Evolutionary conservation across 2,329 filamentous ascomycete species (phyloP).

Genomic region (Berkeleyomyces basicola): DNA sequence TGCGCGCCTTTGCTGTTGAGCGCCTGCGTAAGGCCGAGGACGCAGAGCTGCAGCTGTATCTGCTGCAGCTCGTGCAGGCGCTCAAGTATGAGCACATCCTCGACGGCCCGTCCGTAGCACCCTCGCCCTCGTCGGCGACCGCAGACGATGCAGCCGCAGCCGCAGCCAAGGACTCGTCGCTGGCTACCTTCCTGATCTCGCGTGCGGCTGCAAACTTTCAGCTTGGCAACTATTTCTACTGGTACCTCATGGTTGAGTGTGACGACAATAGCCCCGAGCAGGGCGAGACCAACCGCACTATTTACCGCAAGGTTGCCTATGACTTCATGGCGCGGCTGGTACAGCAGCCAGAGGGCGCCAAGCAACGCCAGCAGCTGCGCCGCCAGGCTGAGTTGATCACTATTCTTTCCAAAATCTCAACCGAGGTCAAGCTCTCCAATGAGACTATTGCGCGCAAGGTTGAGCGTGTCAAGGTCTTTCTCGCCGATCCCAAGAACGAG

Average conservation of each 20-base stretch:
- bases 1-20: conserved; percentile 86
- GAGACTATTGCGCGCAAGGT: conserved; percentile 66
- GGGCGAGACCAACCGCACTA: conserved; percentile 55
- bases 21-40: conserved; percentile 84
- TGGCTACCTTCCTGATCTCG: conserved; percentile 77
- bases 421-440: conserved; percentile 67
- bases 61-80: conserved; percentile 88
- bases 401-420: conserved; percentile 73
- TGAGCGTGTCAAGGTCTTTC: conserved; percentile 66
- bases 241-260: conserved; percentile 97
- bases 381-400: conserved; percentile 82
- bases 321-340: conserved; percentile 88
- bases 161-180: conserved; percentile 50
- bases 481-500: conserved; percentile 83
- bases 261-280: conserved; percentile 69
- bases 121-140: conserved; percentile 41
- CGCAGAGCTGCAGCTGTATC: conserved; percentile 74
- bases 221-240: conserved; percentile 88
- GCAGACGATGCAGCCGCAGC: conserved; percentile 30
- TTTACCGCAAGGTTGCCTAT: conserved; percentile 86
- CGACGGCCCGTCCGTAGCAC: conserved; percentile 24
- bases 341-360: conserved; percentile 49
- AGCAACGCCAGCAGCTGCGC: conserved; percentile 58
- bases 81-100: conserved; percentile 80
- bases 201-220: conserved; percentile 77